Evolutionary conservation across 2,329 filamentous ascomycete species (phyloP).

Genomic region (Clathrospora elynae): DNA sequence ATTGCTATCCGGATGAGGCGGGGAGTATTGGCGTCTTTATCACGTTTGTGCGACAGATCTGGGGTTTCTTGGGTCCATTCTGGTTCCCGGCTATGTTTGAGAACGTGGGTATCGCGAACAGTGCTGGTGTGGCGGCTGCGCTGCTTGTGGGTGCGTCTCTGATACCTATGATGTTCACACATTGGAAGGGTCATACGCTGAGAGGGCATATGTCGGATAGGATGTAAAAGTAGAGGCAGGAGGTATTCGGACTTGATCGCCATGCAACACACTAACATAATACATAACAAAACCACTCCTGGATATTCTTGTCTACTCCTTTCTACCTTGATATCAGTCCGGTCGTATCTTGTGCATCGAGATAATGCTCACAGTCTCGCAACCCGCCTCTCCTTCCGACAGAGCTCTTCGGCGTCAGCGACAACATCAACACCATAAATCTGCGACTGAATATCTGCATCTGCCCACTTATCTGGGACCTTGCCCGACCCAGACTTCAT

Average conservation of each 20-base stretch:
- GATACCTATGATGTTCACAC: conserved; percentile 30
- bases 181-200: conserved; percentile 31
- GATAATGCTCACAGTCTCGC: conserved; percentile 27
- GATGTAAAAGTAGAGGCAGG: conserved; percentile 11
- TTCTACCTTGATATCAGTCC: neutral
- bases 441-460: conserved; percentile 57
- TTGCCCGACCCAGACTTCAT: conserved; percentile 51
- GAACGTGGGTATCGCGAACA: conserved; percentile 43
- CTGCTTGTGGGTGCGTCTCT: conserved; percentile 36
- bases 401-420: conserved; percentile 52
- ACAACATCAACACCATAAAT: conserved; percentile 56
- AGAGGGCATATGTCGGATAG: conserved; percentile 28
- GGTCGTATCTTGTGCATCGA: neutral
- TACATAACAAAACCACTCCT: no score
- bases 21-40: conserved; percentile 64
- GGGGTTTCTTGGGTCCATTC: conserved; percentile 51
- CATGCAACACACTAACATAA: no score
- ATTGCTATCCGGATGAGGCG: conserved; percentile 60
- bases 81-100: conserved; percentile 51
- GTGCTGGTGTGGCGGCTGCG: conserved; percentile 47
- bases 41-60: conserved; percentile 60
- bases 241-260: no score
- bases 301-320: no score
- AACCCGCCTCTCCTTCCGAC: conserved; percentile 42
- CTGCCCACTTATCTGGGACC: conserved; percentile 59